Evolutionary conservation across 495 filamentous ascomycete genomes (phyloP).

Genomic region (Aspergillus panamensis): DNA sequence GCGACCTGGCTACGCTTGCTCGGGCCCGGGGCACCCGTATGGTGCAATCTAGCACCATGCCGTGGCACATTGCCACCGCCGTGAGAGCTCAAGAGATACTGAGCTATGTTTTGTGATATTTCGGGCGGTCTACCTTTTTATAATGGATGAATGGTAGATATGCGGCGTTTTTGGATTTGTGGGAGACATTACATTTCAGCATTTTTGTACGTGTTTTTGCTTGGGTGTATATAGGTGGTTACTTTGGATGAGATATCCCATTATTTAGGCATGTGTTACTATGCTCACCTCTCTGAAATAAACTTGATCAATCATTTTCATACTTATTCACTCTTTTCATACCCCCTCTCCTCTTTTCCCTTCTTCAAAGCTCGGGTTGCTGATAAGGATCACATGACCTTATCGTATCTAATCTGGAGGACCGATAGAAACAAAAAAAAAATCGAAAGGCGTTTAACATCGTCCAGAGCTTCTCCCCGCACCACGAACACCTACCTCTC

Average conservation of each 20-base stretch:
- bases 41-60: conserved; percentile 59
- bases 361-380: not conserved
- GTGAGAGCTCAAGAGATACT: conserved; percentile 55
- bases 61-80: conserved; percentile 85
- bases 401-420: conserved; percentile 27
- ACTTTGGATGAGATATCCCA: conserved; percentile 20
- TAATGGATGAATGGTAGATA: conserved; percentile 21
- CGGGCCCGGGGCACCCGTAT: conserved; percentile 63
- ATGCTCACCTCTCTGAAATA: not conserved
- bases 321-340: not conserved
- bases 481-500: not conserved
- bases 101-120: conserved; percentile 43
- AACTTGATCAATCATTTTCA: not conserved
- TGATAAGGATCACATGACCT: conserved; percentile 20
- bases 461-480: not conserved
- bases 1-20: conserved; percentile 71
- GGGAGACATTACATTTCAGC: not conserved
- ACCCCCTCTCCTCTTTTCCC: not conserved
- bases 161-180: conserved; percentile 14
- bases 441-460: not conserved
- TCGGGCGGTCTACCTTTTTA: not conserved
- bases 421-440: conserved; percentile 16
- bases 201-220: not conserved
- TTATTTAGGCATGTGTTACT: not conserved
- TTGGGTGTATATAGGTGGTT: conserved; percentile 16